These are phyloP conservation scores for Auriscalpium microsporum DNA, from an alignment of 768 basidiomycete genomes.

Conservation along the genomic window DNA sequence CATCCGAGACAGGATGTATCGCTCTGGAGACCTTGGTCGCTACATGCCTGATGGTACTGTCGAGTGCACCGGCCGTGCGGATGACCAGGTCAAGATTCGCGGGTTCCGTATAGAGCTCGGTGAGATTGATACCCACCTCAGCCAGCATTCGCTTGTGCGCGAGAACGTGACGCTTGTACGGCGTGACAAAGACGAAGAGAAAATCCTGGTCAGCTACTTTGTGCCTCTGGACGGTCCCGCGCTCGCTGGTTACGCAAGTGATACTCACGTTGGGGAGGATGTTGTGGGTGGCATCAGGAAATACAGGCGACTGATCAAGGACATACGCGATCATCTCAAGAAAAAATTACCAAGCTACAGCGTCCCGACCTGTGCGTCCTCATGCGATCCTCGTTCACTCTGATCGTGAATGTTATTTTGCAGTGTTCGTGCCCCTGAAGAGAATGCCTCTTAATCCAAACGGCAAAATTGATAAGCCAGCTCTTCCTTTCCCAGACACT, in stretches of 20 bases:
- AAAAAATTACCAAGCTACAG: conserved; percentile 95
- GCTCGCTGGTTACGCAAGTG: conserved; percentile 64
- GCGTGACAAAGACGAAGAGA: conserved; percentile 98
- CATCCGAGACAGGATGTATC: conserved; percentile 94
- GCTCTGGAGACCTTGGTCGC: conserved; percentile 92
- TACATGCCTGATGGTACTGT: conserved; percentile 89
- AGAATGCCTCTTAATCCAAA: conserved; percentile 99
- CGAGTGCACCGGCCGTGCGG: conserved; percentile 94
- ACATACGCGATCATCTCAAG: conserved; percentile 91
- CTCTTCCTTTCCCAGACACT: conserved; percentile 97
- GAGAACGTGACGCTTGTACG: conserved; percentile 97
- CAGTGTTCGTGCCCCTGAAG: conserved; percentile 89
- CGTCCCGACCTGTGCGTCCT: conserved; percentile 71
- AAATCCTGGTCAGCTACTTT: conserved; percentile 95
- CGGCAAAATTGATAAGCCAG: conserved; percentile 98
- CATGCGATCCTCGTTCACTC: conserved; percentile 2
- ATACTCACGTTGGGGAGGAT: conserved; percentile 43
- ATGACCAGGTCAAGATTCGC: conserved; percentile 98
- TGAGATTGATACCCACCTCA: conserved; percentile 94
- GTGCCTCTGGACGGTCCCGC: conserved; percentile 72
- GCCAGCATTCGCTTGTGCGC: conserved; percentile 86
- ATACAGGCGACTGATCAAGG: conserved; percentile 84
- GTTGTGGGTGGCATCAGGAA: conserved; percentile 70
- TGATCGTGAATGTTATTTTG: too few relatives aligned
- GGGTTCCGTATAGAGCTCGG: conserved; percentile 98